These are phyloP conservation scores for Amylostereum areolatum DNA, from an alignment of 1,284 basidiomycete species.

Conservation along the genomic window DNA sequence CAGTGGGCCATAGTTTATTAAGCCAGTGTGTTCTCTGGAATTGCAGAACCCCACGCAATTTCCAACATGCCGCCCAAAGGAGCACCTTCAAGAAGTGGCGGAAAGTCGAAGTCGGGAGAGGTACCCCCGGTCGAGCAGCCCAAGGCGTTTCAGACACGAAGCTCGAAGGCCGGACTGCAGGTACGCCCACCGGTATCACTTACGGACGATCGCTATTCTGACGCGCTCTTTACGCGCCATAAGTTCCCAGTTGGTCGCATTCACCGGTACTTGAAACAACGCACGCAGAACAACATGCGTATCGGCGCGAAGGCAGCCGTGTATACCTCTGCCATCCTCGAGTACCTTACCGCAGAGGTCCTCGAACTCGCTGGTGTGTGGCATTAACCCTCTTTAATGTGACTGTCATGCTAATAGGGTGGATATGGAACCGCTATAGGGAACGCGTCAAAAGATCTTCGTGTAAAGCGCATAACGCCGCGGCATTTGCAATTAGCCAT, in stretches of 20 bases:
- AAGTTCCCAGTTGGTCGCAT: conserved; percentile 93
- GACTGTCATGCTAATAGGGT: neutral
- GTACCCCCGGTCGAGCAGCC: neutral
- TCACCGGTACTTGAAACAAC: conserved; percentile 89
- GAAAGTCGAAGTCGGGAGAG: neutral
- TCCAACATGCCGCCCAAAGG: neutral
- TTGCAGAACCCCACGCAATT: no score
- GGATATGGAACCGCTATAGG: conserved; percentile 39
- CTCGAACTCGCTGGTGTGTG: conserved; percentile 79
- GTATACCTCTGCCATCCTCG: conserved; percentile 87
- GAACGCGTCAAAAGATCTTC: conserved; percentile 94
- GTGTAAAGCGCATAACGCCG: conserved; percentile 95
- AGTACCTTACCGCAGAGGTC: conserved; percentile 89
- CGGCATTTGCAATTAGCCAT: conserved; percentile 92
- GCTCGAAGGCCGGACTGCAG: conserved; percentile 81
- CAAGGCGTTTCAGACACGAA: conserved; percentile 59
- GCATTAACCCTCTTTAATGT: neutral
- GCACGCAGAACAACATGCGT: conserved; percentile 90
- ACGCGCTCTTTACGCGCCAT: neutral
- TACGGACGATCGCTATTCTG: neutral
- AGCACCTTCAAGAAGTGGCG: neutral
- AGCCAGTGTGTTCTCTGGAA: no score
- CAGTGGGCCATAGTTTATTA: no score
- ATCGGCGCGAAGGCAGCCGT: conserved; percentile 92
- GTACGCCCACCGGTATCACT: conserved; percentile 36